Conservation (phyloP, 169 alveolate genomes). For the Plasmodium ovale region DNA sequence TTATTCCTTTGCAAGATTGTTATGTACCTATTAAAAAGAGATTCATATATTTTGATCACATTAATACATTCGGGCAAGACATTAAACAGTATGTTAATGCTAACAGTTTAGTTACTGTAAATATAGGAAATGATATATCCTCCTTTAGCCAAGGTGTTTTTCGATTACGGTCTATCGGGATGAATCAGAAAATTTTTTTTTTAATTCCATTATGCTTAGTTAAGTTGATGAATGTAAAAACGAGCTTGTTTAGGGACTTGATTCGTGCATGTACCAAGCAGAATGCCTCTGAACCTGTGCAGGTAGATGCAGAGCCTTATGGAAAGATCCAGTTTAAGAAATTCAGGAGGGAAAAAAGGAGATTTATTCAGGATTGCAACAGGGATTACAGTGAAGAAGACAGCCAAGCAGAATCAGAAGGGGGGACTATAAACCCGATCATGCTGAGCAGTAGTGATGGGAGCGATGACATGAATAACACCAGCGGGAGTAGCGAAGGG, state of each 20-base stretch:
- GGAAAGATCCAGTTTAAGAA: slow-evolving; percentile 3
- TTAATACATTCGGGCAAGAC: slow-evolving; percentile 94
- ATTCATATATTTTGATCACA: slow-evolving; percentile 94
- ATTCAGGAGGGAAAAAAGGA: slow-evolving; percentile 20
- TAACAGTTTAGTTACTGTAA: slow-evolving; percentile 88
- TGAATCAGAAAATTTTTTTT: slow-evolving; percentile 87
- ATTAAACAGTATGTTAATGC: slow-evolving; percentile 92
- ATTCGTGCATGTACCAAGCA: background rate
- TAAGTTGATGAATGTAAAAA: slow-evolving; percentile 80
- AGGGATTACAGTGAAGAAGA: slow-evolving; percentile 74
- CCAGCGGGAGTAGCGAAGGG: background rate
- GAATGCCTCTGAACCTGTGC: background rate
- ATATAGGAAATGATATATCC: slow-evolving; percentile 91
- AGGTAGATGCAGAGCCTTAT: background rate
- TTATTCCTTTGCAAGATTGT: slow-evolving; percentile 88
- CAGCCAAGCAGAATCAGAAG: slow-evolving; percentile 44
- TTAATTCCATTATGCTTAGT: slow-evolving; percentile 87
- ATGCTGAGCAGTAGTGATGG: background rate
- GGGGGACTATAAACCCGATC: background rate
- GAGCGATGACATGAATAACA: background rate
- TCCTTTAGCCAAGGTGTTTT: slow-evolving; percentile 94
- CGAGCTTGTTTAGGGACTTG: slow-evolving; percentile 37
- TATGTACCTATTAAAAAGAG: slow-evolving; percentile 89
- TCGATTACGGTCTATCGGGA: slow-evolving; percentile 91
- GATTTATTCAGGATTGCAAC: slow-evolving; percentile 15